Percentiles rank a stretch among this genome's conserved stretches.
Conservation (phyloP, 805 yeast genomes). For the Candida arabinofermentans region DNA sequence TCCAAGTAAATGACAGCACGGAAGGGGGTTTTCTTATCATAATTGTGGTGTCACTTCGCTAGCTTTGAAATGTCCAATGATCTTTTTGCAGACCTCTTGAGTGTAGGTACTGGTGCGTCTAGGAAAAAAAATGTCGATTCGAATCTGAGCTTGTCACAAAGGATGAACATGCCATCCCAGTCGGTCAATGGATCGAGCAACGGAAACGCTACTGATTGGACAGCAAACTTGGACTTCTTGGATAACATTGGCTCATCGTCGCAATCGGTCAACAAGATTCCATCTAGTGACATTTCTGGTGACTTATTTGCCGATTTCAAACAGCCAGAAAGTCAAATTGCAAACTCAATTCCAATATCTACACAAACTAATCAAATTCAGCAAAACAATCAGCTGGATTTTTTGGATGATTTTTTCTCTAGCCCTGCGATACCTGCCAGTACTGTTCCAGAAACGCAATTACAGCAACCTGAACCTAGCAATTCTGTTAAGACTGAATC, state of each 20-base stretch:
- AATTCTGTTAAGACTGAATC: too few relatives aligned
- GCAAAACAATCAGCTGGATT: slow-evolving; percentile 1
- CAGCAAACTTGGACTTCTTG: slow-evolving; percentile 35
- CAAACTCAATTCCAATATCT: not conserved
- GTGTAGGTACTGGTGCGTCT: slow-evolving; percentile 21
- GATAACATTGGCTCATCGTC: slow-evolving; percentile 18
- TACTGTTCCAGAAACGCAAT: slow-evolving; percentile 1
- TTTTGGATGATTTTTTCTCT: slow-evolving; percentile 2
- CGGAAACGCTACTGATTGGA: slow-evolving; percentile 22
- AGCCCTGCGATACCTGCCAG: not conserved
- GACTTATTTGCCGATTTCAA: slow-evolving; percentile 20
- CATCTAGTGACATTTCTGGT: slow-evolving; percentile 14
- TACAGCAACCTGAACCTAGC: not conserved
- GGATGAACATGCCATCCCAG: slow-evolving; percentile 22
- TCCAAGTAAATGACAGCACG: not conserved
- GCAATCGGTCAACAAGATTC: slow-evolving; percentile 3
- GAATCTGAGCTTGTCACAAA: slow-evolving; percentile 32
- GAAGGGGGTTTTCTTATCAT: not conserved
- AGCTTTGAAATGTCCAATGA: slow-evolving; percentile 27
- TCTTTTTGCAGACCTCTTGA: slow-evolving; percentile 41
- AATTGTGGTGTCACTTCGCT: not conserved
- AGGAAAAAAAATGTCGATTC: slow-evolving; percentile 22
- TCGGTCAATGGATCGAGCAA: slow-evolving; percentile 5
- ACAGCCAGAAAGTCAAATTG: slow-evolving; percentile 1
- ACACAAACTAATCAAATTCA: not conserved